These are phyloP conservation scores for Elaphomyces granulatus DNA, from an alignment of 495 filamentous ascomycete genomes.

Conservation along the genomic window DNA sequence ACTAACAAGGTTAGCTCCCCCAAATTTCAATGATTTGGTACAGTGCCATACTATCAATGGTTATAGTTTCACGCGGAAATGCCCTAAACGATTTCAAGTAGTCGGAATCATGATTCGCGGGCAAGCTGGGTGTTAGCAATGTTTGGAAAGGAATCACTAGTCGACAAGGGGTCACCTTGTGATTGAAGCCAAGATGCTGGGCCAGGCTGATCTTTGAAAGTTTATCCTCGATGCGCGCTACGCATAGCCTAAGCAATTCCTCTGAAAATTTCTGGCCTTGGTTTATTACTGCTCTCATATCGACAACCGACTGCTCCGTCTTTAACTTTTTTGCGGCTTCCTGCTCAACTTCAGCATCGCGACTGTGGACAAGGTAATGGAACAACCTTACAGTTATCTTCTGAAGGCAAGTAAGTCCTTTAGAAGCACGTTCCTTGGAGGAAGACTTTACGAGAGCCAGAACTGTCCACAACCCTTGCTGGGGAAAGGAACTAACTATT, in stretches of 20 bases:
- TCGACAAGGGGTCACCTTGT: conserved; percentile 63
- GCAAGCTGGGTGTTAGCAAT: conserved; percentile 69
- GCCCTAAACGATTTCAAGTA: conserved; percentile 61
- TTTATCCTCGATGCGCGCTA: conserved; percentile 56
- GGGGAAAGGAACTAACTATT: conserved; percentile 64
- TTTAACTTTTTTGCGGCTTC: conserved; percentile 32
- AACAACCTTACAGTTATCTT: conserved; percentile 24
- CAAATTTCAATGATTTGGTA: conserved; percentile 11
- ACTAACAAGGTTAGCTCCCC: conserved; percentile 24
- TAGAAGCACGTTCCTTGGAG: conserved; percentile 33
- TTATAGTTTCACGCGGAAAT: conserved; percentile 54
- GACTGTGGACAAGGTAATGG: background rate
- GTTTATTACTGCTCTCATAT: conserved; percentile 56
- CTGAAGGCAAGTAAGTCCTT: conserved; percentile 35
- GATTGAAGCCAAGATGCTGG: conserved; percentile 67
- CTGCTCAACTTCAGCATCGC: conserved; percentile 14
- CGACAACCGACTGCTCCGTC: conserved; percentile 24
- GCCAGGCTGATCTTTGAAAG: conserved; percentile 54
- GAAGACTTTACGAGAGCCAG: conserved; percentile 60
- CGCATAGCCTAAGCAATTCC: conserved; percentile 67
- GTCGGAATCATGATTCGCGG: conserved; percentile 53
- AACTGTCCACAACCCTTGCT: conserved; percentile 87
- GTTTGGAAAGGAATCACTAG: conserved; percentile 80
- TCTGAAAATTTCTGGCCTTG: conserved; percentile 73
- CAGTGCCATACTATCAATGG: conserved; percentile 34